phyloP scores from a whole-genome alignment of 1,139 yeast species.

The Suhomyces bokatorum region DNA sequence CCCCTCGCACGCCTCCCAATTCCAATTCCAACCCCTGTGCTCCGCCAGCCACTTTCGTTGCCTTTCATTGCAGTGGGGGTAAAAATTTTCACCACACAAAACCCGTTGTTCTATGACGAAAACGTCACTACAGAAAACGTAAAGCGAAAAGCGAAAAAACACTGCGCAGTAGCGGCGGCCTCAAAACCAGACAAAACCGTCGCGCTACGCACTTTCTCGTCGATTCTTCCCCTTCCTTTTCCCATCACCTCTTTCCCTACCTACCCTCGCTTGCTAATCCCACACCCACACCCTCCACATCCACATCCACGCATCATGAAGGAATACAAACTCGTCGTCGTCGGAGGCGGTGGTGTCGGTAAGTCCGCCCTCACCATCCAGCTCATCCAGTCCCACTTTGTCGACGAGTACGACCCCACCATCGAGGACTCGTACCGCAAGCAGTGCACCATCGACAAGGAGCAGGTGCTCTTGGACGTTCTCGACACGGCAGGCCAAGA shows the following conservation, averaged over 20 bases:
- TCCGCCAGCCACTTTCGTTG: no score
- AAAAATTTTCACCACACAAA: constrained; percentile 8
- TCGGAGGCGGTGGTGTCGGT: constrained; percentile 99
- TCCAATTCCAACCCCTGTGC: no score
- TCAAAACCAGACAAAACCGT: constrained; percentile 2
- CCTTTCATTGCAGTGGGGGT: not conserved
- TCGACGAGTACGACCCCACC: constrained; percentile 96
- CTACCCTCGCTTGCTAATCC: constrained; percentile 5
- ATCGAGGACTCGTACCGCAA: constrained; percentile 78
- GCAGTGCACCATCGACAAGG: constrained; percentile 53
- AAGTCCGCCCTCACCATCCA: constrained; percentile 93
- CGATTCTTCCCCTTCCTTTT: not conserved
- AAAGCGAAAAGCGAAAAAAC: not conserved
- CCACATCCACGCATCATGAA: constrained; percentile 29
- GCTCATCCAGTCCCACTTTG: constrained; percentile 86
- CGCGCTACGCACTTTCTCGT: constrained; percentile 1
- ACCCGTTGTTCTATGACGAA: constrained; percentile 4
- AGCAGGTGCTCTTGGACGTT: constrained; percentile 61
- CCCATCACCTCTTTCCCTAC: not conserved
- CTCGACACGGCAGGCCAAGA: constrained; percentile 99
- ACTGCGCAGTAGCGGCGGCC: constrained; percentile 1
- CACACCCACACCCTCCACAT: not conserved
- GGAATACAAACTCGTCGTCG: constrained; percentile 88
- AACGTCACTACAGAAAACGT: constrained; percentile 1
- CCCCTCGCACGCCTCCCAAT: no score